Conservation (phyloP, 495 filamentous ascomycete species). For the Hyaloscypha hepaticicola region DNA sequence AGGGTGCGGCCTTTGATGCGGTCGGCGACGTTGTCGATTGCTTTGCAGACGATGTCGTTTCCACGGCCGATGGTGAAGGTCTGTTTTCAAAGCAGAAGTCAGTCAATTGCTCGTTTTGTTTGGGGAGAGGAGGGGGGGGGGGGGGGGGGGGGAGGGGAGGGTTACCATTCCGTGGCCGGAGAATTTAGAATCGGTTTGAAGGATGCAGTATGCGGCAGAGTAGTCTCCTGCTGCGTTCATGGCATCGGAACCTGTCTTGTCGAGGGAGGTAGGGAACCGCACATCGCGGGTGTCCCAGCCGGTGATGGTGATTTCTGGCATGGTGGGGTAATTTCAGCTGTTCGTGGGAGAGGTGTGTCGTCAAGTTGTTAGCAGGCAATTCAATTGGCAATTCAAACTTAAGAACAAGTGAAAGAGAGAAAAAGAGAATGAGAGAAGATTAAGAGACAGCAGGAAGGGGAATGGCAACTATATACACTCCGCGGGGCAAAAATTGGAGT, state of each 20-base stretch:
- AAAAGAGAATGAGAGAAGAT: background rate
- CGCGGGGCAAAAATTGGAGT: background rate
- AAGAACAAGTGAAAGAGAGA: background rate
- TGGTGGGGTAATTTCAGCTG: constrained; percentile 22
- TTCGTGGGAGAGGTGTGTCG: background rate
- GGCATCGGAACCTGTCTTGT: constrained; percentile 93
- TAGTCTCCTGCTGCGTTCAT: constrained; percentile 97
- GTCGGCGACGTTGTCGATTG: constrained; percentile 72
- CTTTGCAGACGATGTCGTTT: constrained; percentile 88
- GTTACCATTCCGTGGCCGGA: constrained; percentile 85
- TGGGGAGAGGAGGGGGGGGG: constrained; percentile 6
- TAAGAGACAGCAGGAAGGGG: background rate
- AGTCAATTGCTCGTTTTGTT: constrained; percentile 1
- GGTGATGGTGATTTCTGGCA: constrained; percentile 75
- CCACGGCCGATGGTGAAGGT: constrained; percentile 97
- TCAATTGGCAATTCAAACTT: background rate
- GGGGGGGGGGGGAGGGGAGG: constrained; percentile 9
- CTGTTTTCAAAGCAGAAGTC: constrained; percentile 41
- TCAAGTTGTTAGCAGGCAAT: background rate
- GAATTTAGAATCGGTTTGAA: constrained; percentile 72
- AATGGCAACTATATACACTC: background rate
- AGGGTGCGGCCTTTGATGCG: constrained; percentile 73
- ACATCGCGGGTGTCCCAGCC: constrained; percentile 79
- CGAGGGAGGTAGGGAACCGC: constrained; percentile 90
- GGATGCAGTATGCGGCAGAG: constrained; percentile 88